A percentile compares a stretch with the other conserved stretches of the same genome.
phyloP scores from a whole-genome alignment of 176 grass and related monocot genomes.

The Triticum aestivum region IWGSC_CS_RefSeq_v2.1 NC_057796.1:486619381-486619880 shows the following conservation, averaged over 20 bases:
- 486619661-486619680: not conserved
- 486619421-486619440: not conserved
- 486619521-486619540: not conserved
- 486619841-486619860: constrained; percentile 69
- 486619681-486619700: not conserved
- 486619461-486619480: not conserved
- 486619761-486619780: not conserved
- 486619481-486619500: not conserved
- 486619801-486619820: not conserved
- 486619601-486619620: not conserved
- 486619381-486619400: constrained; percentile 37
- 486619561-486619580: not conserved
- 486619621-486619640: not conserved
- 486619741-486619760: not conserved
- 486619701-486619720: not conserved
- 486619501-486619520: not conserved
- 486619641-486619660: not conserved
- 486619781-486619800: too few species aligned
- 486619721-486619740: not conserved
- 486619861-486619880: constrained; percentile 65
- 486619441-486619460: not conserved
- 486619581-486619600: not conserved
- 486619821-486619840: not conserved
- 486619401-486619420: constrained; percentile 2
- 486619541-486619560: not conserved